Evolutionary conservation across 1,284 basidiomycete genomes (phyloP), one percentile per base, ranked within the genome.

Genomic region (Spongispora temasekensis): DNA sequence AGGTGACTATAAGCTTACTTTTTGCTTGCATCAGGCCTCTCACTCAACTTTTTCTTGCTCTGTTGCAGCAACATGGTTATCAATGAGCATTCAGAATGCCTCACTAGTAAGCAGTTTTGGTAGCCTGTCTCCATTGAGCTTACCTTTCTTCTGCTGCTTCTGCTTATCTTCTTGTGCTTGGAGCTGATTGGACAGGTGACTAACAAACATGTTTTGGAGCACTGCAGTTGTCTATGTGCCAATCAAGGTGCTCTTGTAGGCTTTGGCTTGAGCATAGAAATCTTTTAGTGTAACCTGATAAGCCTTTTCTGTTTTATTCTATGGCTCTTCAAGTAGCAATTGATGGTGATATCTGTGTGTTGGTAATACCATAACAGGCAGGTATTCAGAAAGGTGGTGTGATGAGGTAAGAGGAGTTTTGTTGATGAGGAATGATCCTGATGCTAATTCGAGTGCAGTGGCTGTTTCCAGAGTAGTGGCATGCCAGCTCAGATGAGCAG

Each of bases 371-470:
- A 17, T 27, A 4, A 28, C 23, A 5, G 40, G 52, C 37, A 28
- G 31, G 12, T 31, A 58, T 35, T 27, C 6, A 1, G 32, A 52
- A 30, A 58, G 52, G 2, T 13, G 7, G 21, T 34, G 2, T n/a
- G n/a, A n/a, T n/a, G n/a, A n/a, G n/a, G n/a, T n/a, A n/a, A n/a
- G n/a, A n/a, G n/a, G n/a, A n/a, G 37, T 34, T 28, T 35, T 32
- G 30, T 55, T 19, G 17, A 52, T 7, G 6, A 60, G 50, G 30
- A 60, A 60, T 57, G 51, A 32, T 2, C 44, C 59, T 53, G 44
- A 60, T 30, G 51, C 57, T 12, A 35, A 54, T 37, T 15, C 21
- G 9, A 59, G 35, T 4, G 21, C 19, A 17, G 37, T 13, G 1
- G 23, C n/a, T 17, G 48, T 12, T 42, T 57, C 28, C 4, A 5